These are phyloP conservation scores for Opeltia flavorubescens DNA, from an alignment of 495 filamentous ascomycete genomes.

Conservation along the genomic window DNA sequence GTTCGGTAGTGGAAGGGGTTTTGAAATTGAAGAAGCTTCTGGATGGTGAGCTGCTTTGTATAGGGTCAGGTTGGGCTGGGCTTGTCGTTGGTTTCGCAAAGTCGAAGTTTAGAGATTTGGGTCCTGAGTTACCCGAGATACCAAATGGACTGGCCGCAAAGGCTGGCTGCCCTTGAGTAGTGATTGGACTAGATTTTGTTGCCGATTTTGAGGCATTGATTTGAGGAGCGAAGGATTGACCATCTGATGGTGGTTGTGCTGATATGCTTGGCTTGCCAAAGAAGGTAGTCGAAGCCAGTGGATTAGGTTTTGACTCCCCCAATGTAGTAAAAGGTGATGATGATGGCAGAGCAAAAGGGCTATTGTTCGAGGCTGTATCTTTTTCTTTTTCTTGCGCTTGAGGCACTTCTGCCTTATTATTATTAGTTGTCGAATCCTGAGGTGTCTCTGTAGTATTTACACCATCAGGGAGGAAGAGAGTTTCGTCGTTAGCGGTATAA, in stretches of 20 bases:
- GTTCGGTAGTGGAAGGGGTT: not conserved
- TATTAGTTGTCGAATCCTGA: not conserved
- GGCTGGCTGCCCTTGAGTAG: not conserved
- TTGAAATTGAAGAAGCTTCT: not conserved
- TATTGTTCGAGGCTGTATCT: not conserved
- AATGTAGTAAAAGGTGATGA: not conserved
- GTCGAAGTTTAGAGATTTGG: not conserved
- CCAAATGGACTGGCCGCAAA: not conserved
- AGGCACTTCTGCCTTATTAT: not conserved
- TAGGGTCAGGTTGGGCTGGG: not conserved
- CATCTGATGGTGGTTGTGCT: not conserved
- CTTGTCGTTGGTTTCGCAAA: not conserved
- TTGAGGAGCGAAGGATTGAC: not conserved
- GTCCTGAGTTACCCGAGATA: not conserved
- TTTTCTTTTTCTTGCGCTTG: not conserved
- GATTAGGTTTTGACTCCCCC: not conserved
- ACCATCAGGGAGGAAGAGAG: slow-evolving; percentile 31
- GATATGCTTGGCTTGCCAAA: not conserved
- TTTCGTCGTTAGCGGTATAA: slow-evolving; percentile 19
- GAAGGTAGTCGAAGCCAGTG: not conserved
- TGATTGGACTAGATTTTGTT: not conserved
- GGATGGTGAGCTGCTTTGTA: not conserved
- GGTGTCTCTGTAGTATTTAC: not conserved
- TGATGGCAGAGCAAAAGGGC: not conserved
- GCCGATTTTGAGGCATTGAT: not conserved